Conservation (phyloP, 2,329 filamentous ascomycete genomes). For the Thielaviopsis populi region DNA sequence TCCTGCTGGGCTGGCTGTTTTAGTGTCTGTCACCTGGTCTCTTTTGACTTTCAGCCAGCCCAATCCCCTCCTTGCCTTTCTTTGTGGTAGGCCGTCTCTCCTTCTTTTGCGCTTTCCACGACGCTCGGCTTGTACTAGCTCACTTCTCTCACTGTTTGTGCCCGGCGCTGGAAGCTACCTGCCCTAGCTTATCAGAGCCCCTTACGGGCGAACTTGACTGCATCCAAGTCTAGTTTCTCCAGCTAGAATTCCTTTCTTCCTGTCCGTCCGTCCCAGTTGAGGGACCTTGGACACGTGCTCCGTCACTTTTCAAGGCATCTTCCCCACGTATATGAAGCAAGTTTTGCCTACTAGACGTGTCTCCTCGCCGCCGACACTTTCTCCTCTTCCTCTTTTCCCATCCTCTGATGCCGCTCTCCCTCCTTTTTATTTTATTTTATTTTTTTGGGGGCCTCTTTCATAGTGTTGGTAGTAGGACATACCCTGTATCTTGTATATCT, state of each 20-base stretch:
- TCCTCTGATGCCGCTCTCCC: not conserved
- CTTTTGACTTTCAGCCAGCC: not conserved
- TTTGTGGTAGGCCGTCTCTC: too few relatives aligned
- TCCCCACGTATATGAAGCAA: not conserved
- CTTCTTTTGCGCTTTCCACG: too few relatives aligned
- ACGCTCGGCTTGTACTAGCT: too few relatives aligned
- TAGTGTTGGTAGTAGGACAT: not conserved
- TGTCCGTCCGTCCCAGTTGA: not conserved
- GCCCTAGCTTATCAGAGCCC: not conserved
- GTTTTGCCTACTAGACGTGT: not conserved
- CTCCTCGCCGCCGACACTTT: not conserved
- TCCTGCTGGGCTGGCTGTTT: not conserved
- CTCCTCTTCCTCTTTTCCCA: not conserved
- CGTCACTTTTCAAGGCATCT: not conserved
- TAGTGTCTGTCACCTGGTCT: not conserved
- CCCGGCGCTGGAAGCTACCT: not conserved
- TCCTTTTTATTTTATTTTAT: not conserved
- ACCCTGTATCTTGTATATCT: not conserved
- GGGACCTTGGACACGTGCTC: not conserved
- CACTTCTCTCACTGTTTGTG: too few relatives aligned
- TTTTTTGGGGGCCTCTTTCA: not conserved
- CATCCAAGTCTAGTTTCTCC: not conserved
- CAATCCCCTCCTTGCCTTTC: not conserved
- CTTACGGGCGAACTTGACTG: not conserved
- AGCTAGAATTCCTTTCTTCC: not conserved